Percentiles rank a stretch among this genome's conserved stretches.
phyloP scores from a whole-genome alignment of 768 basidiomycete species.

The Exsudoporus frostii region DNA sequence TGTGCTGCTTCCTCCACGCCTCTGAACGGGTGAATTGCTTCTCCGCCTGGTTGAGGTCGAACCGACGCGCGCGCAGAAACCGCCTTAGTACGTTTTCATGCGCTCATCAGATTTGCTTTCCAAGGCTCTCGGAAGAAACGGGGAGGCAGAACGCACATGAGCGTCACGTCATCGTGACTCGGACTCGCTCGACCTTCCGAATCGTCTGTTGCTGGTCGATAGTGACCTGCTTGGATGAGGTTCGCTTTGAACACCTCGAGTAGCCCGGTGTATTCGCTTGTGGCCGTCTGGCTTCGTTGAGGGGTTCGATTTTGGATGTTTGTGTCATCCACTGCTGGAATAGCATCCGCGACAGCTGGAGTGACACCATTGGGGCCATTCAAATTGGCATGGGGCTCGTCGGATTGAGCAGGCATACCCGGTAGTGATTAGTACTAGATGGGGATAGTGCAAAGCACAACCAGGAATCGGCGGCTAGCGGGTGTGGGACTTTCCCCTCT shows the following conservation, averaged over 20 bases:
- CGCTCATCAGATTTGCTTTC: neutral
- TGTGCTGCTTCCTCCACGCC: slow-evolving; percentile 62
- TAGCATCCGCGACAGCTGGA: neutral
- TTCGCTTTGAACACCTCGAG: slow-evolving; percentile 52
- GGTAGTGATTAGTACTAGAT: neutral
- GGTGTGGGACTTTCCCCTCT: neutral
- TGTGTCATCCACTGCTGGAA: neutral
- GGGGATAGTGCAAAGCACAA: neutral
- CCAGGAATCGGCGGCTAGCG: neutral
- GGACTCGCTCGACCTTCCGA: slow-evolving; percentile 41
- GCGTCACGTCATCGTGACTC: slow-evolving; percentile 62
- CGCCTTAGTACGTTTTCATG: slow-evolving; percentile 52
- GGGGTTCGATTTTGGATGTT: neutral
- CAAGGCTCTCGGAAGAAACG: neutral
- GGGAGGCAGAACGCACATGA: slow-evolving; percentile 49
- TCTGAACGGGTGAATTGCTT: slow-evolving; percentile 69
- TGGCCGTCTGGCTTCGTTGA: neutral
- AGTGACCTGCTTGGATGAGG: slow-evolving; percentile 51
- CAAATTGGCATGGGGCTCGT: neutral
- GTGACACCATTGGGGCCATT: neutral
- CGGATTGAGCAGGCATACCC: slow-evolving; percentile 7
- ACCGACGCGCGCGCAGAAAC: slow-evolving; percentile 78
- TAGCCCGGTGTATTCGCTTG: slow-evolving; percentile 1
- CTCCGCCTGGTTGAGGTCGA: slow-evolving; percentile 57
- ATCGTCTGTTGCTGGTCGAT: slow-evolving; percentile 36